Percentiles rank a stretch among this genome's conserved stretches.
phyloP scores from a whole-genome alignment of 2,329 filamentous ascomycete species.

The Aspergillus sp. region DNA sequence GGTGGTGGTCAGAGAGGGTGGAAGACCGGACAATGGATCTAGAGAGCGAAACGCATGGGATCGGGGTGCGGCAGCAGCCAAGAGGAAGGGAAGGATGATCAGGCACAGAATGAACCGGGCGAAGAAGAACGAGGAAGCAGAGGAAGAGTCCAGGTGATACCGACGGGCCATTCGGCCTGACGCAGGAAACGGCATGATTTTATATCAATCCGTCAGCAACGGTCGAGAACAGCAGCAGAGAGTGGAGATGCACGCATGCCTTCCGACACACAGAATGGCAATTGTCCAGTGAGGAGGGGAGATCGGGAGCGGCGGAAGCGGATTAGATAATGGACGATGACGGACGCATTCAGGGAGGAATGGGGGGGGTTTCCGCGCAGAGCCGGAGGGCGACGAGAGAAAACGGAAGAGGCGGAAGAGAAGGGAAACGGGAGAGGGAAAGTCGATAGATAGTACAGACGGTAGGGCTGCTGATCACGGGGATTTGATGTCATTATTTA shows the following conservation, averaged over 20 bases:
- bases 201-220: conserved; percentile 8
- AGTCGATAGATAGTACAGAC: neutral
- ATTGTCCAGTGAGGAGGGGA: conserved; percentile 18
- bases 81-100: too few relatives aligned
- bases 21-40: too few relatives aligned
- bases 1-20: neutral
- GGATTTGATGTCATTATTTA: too few relatives aligned
- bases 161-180: conserved; percentile 12
- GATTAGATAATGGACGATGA: conserved; percentile 21
- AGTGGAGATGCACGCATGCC: conserved; percentile 1
- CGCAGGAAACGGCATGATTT: conserved; percentile 9
- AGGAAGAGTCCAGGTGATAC: conserved; percentile 5
- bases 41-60: too few relatives aligned
- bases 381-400: conserved; percentile 7
- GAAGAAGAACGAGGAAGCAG: too few relatives aligned
- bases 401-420: conserved; percentile 18
- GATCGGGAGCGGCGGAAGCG: conserved; percentile 25
- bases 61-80: too few relatives aligned
- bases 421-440: neutral
- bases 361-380: too few relatives aligned
- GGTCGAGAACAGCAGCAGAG: conserved; percentile 19
- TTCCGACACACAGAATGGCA: neutral
- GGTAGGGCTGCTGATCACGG: too few relatives aligned
- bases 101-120: conserved; percentile 4
- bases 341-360: conserved; percentile 17